Percentiles rank a stretch among this genome's conserved stretches.
These are phyloP conservation scores for Rhynchosporium graminicola DNA, from an alignment of 2,329 filamentous ascomycete species.

Conservation along the genomic window DNA sequence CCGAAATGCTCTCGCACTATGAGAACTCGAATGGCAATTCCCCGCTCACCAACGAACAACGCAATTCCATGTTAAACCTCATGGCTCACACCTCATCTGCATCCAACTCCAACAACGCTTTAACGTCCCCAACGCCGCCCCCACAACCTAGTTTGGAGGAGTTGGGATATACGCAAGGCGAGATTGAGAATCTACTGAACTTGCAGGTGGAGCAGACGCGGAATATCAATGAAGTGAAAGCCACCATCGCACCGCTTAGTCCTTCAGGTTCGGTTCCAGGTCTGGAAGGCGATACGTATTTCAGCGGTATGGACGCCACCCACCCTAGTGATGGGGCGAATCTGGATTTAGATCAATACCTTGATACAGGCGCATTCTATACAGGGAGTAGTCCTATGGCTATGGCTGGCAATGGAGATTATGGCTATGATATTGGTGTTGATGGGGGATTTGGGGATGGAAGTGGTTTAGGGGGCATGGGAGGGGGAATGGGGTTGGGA, in stretches of 20 bases:
- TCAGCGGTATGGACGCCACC: slow-evolving; percentile 39
- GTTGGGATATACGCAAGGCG: slow-evolving; percentile 68
- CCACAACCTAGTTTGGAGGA: slow-evolving; percentile 57
- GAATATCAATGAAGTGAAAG: slow-evolving; percentile 74
- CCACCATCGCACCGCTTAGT: slow-evolving; percentile 75
- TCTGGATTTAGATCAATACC: slow-evolving; percentile 54
- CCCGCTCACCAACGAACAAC: slow-evolving; percentile 58
- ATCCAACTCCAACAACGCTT: slow-evolving; percentile 34
- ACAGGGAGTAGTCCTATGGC: slow-evolving; percentile 33
- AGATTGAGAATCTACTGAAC: slow-evolving; percentile 76
- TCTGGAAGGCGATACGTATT: slow-evolving; percentile 48
- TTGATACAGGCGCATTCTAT: slow-evolving; percentile 47
- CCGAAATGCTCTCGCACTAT: slow-evolving; percentile 49
- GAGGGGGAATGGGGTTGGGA: slow-evolving; percentile 13
- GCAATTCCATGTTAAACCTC: slow-evolving; percentile 58
- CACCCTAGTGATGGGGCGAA: slow-evolving; percentile 42
- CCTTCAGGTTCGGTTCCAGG: slow-evolving; percentile 79
- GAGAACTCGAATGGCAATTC: slow-evolving; percentile 52
- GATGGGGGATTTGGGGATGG: slow-evolving; percentile 5
- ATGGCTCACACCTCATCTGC: slow-evolving; percentile 49
- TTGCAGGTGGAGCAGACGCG: slow-evolving; percentile 78
- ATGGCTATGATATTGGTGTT: slow-evolving; percentile 29
- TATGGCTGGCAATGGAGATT: slow-evolving; percentile 19
- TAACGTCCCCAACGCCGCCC: slow-evolving; percentile 40
- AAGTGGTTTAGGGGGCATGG: too few species aligned